Percentiles rank a stretch among this genome's conserved stretches.
Evolutionary conservation across 129 eudicot species (phyloP).

Genomic region (Lonicera japonica): DNA sequence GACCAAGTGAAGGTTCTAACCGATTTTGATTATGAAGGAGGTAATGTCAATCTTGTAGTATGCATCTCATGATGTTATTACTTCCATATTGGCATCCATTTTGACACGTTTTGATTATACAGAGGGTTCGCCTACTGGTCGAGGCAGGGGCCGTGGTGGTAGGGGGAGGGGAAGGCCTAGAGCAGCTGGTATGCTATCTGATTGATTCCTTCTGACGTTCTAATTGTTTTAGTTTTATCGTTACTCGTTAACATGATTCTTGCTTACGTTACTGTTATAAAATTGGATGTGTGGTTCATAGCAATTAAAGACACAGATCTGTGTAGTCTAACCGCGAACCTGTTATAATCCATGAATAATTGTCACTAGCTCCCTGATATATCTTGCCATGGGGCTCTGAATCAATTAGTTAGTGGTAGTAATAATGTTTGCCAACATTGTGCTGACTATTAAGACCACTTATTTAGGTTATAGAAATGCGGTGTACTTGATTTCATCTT

Average conservation of each 20-base stretch:
- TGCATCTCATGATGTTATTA: background rate
- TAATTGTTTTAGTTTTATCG: background rate
- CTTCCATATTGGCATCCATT: background rate
- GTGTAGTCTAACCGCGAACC: no score
- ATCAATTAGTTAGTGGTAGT: no score
- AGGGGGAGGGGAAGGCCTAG: conserved; percentile 87
- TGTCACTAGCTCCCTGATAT: no score
- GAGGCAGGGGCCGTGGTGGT: conserved; percentile 95
- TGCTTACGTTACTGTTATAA: background rate
- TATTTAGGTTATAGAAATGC: no score
- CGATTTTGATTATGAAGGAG: conserved; percentile 83
- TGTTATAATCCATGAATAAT: background rate
- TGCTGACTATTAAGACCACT: no score
- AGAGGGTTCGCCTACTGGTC: conserved; percentile 87
- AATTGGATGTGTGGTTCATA: no score
- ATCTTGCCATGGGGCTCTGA: no score
- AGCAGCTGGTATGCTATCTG: conserved; percentile 43
- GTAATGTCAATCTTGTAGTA: conserved; percentile 23
- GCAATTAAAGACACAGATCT: background rate
- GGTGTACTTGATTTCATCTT: no score
- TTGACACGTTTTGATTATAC: conserved; percentile 12
- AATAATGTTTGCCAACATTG: no score
- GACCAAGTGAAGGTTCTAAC: conserved; percentile 76
- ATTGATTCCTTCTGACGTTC: background rate
- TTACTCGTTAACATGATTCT: background rate